Conservation (phyloP, 2,329 filamentous ascomycete genomes). For the Microsporum ferrugineum region DNA sequence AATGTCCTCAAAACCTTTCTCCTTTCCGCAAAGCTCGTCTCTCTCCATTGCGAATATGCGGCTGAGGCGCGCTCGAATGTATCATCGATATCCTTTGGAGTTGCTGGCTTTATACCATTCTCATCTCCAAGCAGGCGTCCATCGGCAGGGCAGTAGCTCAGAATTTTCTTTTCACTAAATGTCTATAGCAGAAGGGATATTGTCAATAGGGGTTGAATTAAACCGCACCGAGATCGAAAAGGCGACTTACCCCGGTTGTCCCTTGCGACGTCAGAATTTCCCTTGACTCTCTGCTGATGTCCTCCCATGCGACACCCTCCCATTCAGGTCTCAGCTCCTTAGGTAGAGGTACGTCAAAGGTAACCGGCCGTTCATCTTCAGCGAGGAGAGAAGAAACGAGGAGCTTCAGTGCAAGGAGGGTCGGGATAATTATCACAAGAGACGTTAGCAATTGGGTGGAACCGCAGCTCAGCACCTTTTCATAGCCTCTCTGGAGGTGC, state of each 20-base stretch:
- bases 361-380: constrained; percentile 25
- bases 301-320: constrained; percentile 27
- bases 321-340: constrained; percentile 24
- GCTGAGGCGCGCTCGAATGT: constrained; percentile 60
- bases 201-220: background rate
- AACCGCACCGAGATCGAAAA: background rate
- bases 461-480: background rate
- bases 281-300: constrained; percentile 24
- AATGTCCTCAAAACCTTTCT: constrained; percentile 70
- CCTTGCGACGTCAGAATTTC: constrained; percentile 27
- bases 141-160: constrained; percentile 62
- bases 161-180: constrained; percentile 31
- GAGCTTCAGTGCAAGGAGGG: constrained; percentile 8
- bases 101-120: constrained; percentile 59
- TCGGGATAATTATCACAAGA: constrained; percentile 3
- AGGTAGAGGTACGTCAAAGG: constrained; percentile 30
- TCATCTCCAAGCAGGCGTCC: constrained; percentile 61
- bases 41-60: constrained; percentile 67
- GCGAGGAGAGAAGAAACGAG: constrained; percentile 6
- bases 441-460: constrained; percentile 8
- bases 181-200: constrained; percentile 17
- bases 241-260: constrained; percentile 26
- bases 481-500: constrained; percentile 3
- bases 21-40: constrained; percentile 65
- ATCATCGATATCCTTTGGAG: constrained; percentile 64